Evolutionary conservation across 768 basidiomycete genomes (phyloP).

Genomic region (Tricholoma sp.): DNA sequence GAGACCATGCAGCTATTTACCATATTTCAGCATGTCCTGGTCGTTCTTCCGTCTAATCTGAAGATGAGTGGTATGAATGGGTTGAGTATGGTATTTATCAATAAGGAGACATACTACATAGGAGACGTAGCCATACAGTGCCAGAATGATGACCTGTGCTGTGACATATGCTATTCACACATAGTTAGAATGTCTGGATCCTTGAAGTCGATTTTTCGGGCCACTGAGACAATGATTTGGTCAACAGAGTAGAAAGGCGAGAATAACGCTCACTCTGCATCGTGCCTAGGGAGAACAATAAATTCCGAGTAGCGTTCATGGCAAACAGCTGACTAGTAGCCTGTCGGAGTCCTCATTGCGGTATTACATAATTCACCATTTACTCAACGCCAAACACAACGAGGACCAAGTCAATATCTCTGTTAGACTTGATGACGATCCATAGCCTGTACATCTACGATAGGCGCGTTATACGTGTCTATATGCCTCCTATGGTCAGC

Average conservation of each 20-base stretch:
- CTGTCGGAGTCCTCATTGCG: too few relatives aligned
- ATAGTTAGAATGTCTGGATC: conserved; percentile 72
- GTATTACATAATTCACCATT: neutral
- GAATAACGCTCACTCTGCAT: conserved; percentile 67
- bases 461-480: conserved; percentile 42
- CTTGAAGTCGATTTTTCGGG: conserved; percentile 86
- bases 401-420: neutral
- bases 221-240: conserved; percentile 48
- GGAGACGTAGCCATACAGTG: conserved; percentile 76
- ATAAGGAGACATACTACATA: conserved; percentile 46
- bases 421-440: too few relatives aligned
- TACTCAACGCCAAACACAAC: neutral
- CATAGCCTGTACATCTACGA: conserved; percentile 93
- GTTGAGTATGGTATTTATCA: too few relatives aligned
- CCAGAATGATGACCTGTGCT: conserved; percentile 67
- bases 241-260: neutral
- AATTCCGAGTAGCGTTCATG: conserved; percentile 77
- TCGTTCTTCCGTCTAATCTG: conserved; percentile 95
- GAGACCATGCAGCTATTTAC: conserved; percentile 26
- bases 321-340: conserved; percentile 8
- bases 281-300: conserved; percentile 85
- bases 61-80: neutral
- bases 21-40: conserved; percentile 92
- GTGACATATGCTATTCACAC: conserved; percentile 81
- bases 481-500: conserved; percentile 1